Base-by-base conservation (phyloP, 1,284 basidiomycete genomes). In the Pseudozyma tsukubaensis region DNA sequence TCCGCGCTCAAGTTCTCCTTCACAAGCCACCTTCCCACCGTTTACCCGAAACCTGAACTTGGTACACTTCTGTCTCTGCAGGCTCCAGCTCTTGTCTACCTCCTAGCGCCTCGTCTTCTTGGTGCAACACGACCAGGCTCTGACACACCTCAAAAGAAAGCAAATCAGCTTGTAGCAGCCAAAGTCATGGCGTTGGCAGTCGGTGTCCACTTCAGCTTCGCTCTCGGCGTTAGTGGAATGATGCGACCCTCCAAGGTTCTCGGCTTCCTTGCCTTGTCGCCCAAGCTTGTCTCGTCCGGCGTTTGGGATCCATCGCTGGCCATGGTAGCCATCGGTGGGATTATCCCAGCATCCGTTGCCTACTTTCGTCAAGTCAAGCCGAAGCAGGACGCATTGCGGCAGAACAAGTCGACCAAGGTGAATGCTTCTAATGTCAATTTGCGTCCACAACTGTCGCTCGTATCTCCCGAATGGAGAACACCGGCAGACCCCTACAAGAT, bases 301-400 rank as follows among this genome's bases (percentile, higher is more conserved):
- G 50, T 56, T 0, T 87, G 85, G 79, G 87, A 88, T 65, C 87
- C 87, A 6, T 86, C 85, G 0, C 84, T 88, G 7, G 83, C 82
- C 6, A 80, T 87, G 76, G 84, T 88, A 50, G 83, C 87, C 6
- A 56, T 87, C 14, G 85, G 84, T 14, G 87, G 86, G 5, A 85
- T 88, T 16, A 16, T 87, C 1, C 86, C 86, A 6, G 87, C 86
- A 59, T 82, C 82, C 3, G 18, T 86, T 13, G 83, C 85, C 37
- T 87, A 72, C 64, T 73, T 79, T 14, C 32, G 50, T 9, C 39
- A 61, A 8, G 54, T 79, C 58, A 67, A 67, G 44, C 76, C 76
- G 0, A 72, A 67, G 60, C 63, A 67, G 35, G 64, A 72, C 16
- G 59, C 50, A 21, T 40, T 66, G 36, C 59, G 51, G 21, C 44